These are phyloP conservation scores for Byssochlamys sp. DNA, from an alignment of 2,329 filamentous ascomycete species.

Conservation along the genomic window DNA sequence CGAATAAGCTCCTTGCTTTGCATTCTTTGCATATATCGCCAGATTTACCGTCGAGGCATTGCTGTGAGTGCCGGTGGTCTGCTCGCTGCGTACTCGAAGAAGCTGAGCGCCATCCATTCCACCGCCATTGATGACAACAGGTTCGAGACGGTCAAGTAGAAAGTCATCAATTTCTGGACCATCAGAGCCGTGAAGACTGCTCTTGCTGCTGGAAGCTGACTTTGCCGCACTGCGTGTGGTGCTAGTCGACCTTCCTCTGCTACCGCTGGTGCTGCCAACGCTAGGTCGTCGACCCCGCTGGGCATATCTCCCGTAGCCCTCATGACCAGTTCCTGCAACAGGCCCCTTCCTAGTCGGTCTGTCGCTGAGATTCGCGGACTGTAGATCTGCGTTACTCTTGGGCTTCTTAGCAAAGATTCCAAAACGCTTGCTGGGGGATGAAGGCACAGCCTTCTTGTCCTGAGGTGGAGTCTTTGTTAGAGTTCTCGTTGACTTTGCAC, in stretches of 20 bases:
- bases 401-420: slow-evolving; percentile 66
- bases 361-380: slow-evolving; percentile 47
- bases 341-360: slow-evolving; percentile 63
- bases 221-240: slow-evolving; percentile 26
- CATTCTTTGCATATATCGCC: slow-evolving; percentile 10
- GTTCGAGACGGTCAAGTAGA: slow-evolving; percentile 37
- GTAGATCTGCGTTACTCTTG: slow-evolving; percentile 51
- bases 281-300: slow-evolving; percentile 37
- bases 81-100: slow-evolving; percentile 30
- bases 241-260: slow-evolving; percentile 33
- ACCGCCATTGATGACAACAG: slow-evolving; percentile 42
- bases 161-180: slow-evolving; percentile 42
- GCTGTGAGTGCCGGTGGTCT: slow-evolving; percentile 28
- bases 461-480: slow-evolving; percentile 20
- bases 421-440: slow-evolving; percentile 52
- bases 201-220: slow-evolving; percentile 30
- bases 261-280: slow-evolving; percentile 29
- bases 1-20: slow-evolving; percentile 21
- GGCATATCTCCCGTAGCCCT: slow-evolving; percentile 47
- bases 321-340: slow-evolving; percentile 84
- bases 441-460: slow-evolving; percentile 19
- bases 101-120: slow-evolving; percentile 25
- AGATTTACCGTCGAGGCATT: slow-evolving; percentile 19
- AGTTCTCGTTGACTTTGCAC: slow-evolving; percentile 29
- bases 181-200: slow-evolving; percentile 31